Evolutionary conservation across 2,329 filamentous ascomycete species (phyloP).

Genomic region (Diplodia sapinea): DNA sequence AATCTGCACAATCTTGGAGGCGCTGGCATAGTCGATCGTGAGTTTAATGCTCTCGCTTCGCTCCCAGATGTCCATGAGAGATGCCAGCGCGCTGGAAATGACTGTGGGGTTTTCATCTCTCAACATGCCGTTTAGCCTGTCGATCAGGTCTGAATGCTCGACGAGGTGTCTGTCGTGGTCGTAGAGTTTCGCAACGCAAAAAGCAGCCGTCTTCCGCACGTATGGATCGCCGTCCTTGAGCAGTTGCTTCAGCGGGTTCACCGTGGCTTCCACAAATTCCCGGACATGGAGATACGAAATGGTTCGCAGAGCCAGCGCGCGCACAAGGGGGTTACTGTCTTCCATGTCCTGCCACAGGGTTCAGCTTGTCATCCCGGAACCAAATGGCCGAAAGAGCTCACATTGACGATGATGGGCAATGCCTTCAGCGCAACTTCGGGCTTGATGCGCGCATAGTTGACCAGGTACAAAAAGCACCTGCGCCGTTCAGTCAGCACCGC

Average conservation of each 20-base stretch:
- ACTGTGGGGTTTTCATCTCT: constrained; percentile 97
- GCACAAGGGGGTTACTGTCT: constrained; percentile 87
- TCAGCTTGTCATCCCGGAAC: constrained; percentile 21
- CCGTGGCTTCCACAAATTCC: constrained; percentile 91
- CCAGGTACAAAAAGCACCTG: constrained; percentile 96
- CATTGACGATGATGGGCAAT: constrained; percentile 82
- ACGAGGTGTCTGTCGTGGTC: constrained; percentile 93
- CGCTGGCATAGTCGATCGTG: constrained; percentile 96
- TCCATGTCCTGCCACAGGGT: constrained; percentile 77
- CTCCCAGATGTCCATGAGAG: constrained; percentile 98
- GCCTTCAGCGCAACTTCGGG: constrained; percentile 94
- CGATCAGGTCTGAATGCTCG: constrained; percentile 89
- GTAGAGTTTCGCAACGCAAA: constrained; percentile 96
- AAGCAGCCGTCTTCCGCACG: constrained; percentile 95
- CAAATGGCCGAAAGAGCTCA: constrained; percentile 49
- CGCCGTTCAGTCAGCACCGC: constrained; percentile 40
- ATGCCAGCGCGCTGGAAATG: constrained; percentile 88
- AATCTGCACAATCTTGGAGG: constrained; percentile 97
- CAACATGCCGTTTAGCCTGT: constrained; percentile 84
- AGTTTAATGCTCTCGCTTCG: constrained; percentile 96
- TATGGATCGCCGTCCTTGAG: constrained; percentile 90
- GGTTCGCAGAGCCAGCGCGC: constrained; percentile 88
- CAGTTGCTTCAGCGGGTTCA: constrained; percentile 80
- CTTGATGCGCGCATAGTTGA: constrained; percentile 95
- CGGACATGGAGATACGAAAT: constrained; percentile 97